A percentile compares a stretch with the other conserved stretches of the same genome.
phyloP scores from a whole-genome alignment of 176 grass and related monocot genomes.

The Bonia amplexicaulis region DNA sequence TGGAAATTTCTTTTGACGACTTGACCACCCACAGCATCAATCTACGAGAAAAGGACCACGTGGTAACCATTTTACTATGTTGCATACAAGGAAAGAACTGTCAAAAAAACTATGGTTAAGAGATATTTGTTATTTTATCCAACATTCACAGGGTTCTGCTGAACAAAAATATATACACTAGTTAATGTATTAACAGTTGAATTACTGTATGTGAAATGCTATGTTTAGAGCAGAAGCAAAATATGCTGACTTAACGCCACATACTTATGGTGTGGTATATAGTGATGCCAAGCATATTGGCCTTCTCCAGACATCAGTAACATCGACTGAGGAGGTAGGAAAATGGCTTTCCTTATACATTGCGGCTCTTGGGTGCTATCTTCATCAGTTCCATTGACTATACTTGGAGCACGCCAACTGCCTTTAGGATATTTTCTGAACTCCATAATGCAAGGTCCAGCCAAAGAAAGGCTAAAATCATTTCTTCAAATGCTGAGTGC shows the following conservation, averaged over 20 bases:
- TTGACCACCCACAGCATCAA: slow-evolving; percentile 61
- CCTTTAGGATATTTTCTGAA: slow-evolving; percentile 79
- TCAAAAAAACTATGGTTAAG: background rate
- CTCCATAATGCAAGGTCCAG: slow-evolving; percentile 91
- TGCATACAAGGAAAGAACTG: background rate
- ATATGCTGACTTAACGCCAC: background rate
- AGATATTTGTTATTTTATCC: background rate
- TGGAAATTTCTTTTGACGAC: slow-evolving; percentile 62
- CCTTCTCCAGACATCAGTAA: slow-evolving; percentile 96
- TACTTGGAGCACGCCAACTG: slow-evolving; percentile 52
- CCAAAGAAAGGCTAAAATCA: slow-evolving; percentile 93
- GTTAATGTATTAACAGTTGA: background rate
- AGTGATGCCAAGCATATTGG: slow-evolving; percentile 95
- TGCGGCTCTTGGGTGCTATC: slow-evolving; percentile 26
- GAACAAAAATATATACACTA: background rate
- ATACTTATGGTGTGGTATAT: slow-evolving; percentile 98
- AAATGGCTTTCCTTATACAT: slow-evolving; percentile 69
- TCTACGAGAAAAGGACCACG: slow-evolving; percentile 32
- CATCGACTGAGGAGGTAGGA: slow-evolving; percentile 71
- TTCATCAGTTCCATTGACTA: slow-evolving; percentile 43
- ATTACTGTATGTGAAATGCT: background rate
- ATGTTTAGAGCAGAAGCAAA: background rate
- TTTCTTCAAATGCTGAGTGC: slow-evolving; percentile 90
- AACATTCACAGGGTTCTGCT: background rate
- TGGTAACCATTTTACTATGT: background rate